Evolutionary conservation across 768 basidiomycete species (phyloP), one percentile per base, ranked within the genome.

Genomic region (Hericium rajendrae): DNA sequence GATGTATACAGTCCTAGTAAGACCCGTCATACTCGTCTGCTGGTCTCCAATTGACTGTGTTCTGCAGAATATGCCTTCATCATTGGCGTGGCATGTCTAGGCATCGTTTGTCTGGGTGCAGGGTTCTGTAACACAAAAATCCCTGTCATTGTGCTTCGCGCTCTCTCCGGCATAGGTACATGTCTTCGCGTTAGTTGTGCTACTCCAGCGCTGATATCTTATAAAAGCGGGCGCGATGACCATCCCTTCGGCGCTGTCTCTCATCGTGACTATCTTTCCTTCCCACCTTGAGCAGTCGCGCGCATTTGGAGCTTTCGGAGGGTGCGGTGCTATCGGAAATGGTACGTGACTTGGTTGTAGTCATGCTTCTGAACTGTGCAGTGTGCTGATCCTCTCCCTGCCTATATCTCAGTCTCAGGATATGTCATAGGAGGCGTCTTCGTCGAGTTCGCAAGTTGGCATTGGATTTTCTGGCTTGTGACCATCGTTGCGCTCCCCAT

Each of bases 381-480:
- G 32, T 6, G 9, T 32, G 9, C 8, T 32, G 9, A 32, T 32
- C 9, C 8, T 32, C 9, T 32, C 32, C 32, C 32, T 8, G 4
- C 32, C 58, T 40, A 43, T 28, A 20, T 54, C 53, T n/a, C 20
- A 71, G 69, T 71, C 13, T 60, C 67, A 10, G 72, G 72, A 20
- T 58, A 71, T 15, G 62, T 71, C 55, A 70, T 74, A 18, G 74
- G 74, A 49, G 74, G 68, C 10, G 58, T 74, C 37, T 70, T 74
- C 62, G 68, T 73, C 28, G 58, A 70, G 49, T 69, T 64, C 53
- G 68, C 71, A 10, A 66, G 63, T 18, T 78, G 76, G 74, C 59
- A 59, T 15, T 76, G 76, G 77, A 74, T 77, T 32, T 78, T 79
- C 66, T 76, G 72, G 61, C 71, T 77, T 57, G 70, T 76, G 16